A percentile compares a stretch with the other conserved stretches of the same genome.
These are phyloP conservation scores for Pythium phragmiticola DNA, from an alignment of 352 stramenopile species.

Conservation along the genomic window DNA sequence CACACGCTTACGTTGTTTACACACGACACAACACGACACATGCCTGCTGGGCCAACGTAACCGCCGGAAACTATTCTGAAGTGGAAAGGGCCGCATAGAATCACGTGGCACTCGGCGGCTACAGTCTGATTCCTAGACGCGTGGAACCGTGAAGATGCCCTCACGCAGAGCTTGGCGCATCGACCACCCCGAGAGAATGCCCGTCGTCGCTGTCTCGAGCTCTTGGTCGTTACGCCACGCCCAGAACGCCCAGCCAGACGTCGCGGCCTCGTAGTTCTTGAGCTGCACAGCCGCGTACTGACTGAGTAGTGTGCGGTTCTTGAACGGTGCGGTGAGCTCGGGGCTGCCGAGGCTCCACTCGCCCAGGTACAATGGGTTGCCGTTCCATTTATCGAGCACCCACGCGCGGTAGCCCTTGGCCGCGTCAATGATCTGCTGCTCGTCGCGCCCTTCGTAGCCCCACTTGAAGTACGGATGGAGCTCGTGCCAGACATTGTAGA, in stretches of 20 bases:
- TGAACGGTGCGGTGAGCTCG: constrained; percentile 6
- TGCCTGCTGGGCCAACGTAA: too few relatives aligned
- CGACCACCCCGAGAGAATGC: constrained; percentile 22
- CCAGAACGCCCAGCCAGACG: constrained; percentile 29
- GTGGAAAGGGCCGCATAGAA: too few relatives aligned
- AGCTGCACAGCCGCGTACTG: constrained; percentile 32
- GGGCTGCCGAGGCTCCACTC: constrained; percentile 50
- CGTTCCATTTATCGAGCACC: constrained; percentile 25
- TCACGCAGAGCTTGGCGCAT: constrained; percentile 25
- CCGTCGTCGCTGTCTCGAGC: neutral
- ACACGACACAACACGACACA: too few relatives aligned
- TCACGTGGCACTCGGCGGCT: too few relatives aligned
- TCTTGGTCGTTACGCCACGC: constrained; percentile 26
- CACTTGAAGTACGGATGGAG: constrained; percentile 58
- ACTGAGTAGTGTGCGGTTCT: neutral
- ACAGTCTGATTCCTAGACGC: too few relatives aligned
- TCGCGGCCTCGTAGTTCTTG: constrained; percentile 19
- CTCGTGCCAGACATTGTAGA: constrained; percentile 59
- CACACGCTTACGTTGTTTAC: too few relatives aligned
- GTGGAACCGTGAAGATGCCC: constrained; percentile 16
- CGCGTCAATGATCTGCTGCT: constrained; percentile 15
- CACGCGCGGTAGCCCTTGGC: constrained; percentile 14
- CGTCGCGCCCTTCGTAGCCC: constrained; percentile 33
- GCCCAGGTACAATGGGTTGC: constrained; percentile 49
- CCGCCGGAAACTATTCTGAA: too few relatives aligned